Percentiles rank a stretch among this genome's conserved stretches.
phyloP scores from a whole-genome alignment of 116 monocot species.

The Posidonia oceanica region DNA sequence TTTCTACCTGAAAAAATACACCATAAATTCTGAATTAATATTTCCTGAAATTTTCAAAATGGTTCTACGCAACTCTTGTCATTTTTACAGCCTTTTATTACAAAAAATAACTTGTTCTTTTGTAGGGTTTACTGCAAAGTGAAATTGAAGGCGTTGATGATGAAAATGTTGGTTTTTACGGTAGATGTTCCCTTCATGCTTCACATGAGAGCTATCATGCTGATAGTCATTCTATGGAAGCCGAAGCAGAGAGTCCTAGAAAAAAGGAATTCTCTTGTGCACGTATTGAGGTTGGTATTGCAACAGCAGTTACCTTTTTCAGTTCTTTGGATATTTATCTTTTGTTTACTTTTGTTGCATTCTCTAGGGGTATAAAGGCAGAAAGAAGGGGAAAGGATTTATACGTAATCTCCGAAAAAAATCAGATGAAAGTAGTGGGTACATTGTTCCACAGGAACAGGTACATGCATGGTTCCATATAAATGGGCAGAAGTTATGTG shows the following conservation, averaged over 20 bases:
- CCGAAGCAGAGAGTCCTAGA: conserved; percentile 21
- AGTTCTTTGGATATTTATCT: neutral
- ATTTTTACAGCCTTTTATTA: neutral
- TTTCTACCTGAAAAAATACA: neutral
- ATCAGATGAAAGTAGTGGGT: conserved; percentile 26
- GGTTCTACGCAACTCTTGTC: neutral
- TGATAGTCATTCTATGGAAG: conserved; percentile 20
- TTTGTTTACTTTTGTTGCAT: neutral
- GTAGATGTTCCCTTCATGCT: conserved; percentile 74
- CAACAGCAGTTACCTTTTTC: neutral
- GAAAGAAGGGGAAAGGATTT: conserved; percentile 35
- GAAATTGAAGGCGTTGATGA: conserved; percentile 72
- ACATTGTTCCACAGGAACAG: conserved; percentile 85
- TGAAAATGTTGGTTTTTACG: conserved; percentile 95
- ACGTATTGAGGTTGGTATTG: conserved; percentile 47
- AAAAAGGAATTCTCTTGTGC: conserved; percentile 64
- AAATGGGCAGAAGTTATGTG: conserved; percentile 59
- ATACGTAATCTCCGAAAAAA: conserved; percentile 9
- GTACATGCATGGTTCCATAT: conserved; percentile 91
- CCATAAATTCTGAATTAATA: neutral
- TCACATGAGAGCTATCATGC: conserved; percentile 11
- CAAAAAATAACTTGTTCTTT: neutral
- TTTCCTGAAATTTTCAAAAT: neutral
- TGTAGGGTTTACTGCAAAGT: conserved; percentile 87
- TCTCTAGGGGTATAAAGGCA: conserved; percentile 58